Evolutionary conservation across 1,139 yeast species (phyloP), one percentile per base, ranked within the genome.

Genomic region (Citeromyces hawaiiensis): DNA sequence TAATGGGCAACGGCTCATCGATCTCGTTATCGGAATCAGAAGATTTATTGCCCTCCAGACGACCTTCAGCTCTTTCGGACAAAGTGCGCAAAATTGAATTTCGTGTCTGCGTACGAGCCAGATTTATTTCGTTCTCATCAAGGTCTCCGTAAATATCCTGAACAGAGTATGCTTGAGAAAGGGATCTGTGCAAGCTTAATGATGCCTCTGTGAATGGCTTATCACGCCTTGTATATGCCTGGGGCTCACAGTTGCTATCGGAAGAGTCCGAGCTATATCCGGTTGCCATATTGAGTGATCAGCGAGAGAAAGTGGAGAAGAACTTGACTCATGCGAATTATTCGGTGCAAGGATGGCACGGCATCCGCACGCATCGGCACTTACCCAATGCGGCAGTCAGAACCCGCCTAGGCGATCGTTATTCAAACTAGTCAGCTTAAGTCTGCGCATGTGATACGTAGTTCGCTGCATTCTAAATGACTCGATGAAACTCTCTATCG

Each of bases 401-500:
- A 63, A 55, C 11, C 82, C 83, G 25, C 75, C 71, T 0, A 80
- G 80, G 41, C 88, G 57, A 45, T 78, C 83, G 51, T 80, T 87
- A 40, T 70, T 64, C 70, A 83, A 68, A 38, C 88, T 59, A 46
- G 70, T 68, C 45, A 75, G 54, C 48, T 76, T 71, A 54, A 79
- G 87, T 43, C 61, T 63, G 31, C 80, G 58, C 41, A 71, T 52
- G 54, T 81, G 82, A 44, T 67, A 76, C 32, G 51, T 46, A 45
- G 68, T 69, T 29, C 86, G 54, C 40, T 64, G 64, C 9, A 47
- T 47, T 39, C 66, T 61, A 49, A 76, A 81, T 11, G 56, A 57
- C 21, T 54, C 54, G 14, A 77, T 57, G 44, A 74, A 66, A 3
- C 55, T 54, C 5, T 53, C 55, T 2, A 63, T 51, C 14, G 45